Percentiles rank a stretch among this genome's conserved stretches.
phyloP scores from a whole-genome alignment of 139 green algal genomes.

The Chlamydomonas sp. region DNA sequence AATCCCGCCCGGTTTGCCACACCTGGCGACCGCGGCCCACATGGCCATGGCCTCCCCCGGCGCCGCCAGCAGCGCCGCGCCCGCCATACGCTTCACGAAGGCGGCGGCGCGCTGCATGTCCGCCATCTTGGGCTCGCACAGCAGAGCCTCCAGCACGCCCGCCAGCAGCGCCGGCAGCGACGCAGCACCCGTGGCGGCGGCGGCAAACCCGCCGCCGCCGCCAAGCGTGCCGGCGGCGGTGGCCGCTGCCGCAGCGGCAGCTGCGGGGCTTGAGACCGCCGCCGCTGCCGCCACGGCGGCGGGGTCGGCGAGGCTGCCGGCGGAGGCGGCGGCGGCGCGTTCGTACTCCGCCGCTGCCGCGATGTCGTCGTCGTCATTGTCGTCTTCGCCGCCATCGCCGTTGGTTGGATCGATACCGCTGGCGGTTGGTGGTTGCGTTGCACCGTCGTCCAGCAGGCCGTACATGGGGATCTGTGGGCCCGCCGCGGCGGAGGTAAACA shows the following conservation, averaged over 20 bases:
- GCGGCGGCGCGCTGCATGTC: slow-evolving; percentile 54
- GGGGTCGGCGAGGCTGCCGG: neutral
- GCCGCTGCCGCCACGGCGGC: neutral
- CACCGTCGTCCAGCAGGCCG: too few relatives aligned
- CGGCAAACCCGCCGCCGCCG: neutral
- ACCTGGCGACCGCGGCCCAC: slow-evolving; percentile 27
- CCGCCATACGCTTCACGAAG: slow-evolving; percentile 42
- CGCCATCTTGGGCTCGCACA: slow-evolving; percentile 56
- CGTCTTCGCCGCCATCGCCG: neutral
- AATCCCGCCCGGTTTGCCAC: neutral
- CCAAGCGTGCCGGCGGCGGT: neutral
- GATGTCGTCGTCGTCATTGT: neutral
- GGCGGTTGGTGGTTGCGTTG: too few relatives aligned
- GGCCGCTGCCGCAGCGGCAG: neutral
- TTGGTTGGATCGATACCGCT: too few relatives aligned
- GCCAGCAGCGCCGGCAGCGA: slow-evolving; percentile 38
- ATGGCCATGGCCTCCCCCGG: slow-evolving; percentile 39
- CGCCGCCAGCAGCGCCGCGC: slow-evolving; percentile 12
- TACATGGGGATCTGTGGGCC: too few relatives aligned
- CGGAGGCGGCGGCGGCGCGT: neutral
- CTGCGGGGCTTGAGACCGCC: slow-evolving; percentile 4
- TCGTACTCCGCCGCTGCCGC: neutral
- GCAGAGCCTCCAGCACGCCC: slow-evolving; percentile 46
- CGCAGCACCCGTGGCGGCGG: neutral
- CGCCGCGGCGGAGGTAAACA: too few relatives aligned